Evolutionary conservation across 148 eudicot genomes (phyloP).

Genomic region (Rhododendron molle): DNA sequence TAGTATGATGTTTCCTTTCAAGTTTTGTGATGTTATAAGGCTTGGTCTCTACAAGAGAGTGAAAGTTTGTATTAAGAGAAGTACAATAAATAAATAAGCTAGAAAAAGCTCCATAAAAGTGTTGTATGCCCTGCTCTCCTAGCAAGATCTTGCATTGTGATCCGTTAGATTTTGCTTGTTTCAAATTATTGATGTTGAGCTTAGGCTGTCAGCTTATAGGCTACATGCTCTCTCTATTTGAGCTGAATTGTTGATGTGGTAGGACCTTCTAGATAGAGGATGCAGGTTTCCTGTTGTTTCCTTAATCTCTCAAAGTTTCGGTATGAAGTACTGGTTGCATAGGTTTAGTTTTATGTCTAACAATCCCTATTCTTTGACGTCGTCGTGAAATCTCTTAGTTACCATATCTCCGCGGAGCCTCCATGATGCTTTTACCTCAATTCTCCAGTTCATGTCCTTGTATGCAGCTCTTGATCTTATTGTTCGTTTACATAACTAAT

Average conservation of each 20-base stretch:
- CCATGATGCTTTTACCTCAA: not conserved
- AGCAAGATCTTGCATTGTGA: not conserved
- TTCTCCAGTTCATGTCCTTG: not conserved
- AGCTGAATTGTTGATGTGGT: constrained; percentile 4
- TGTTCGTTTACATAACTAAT: not conserved
- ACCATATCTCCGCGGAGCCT: not conserved
- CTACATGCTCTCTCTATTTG: not conserved
- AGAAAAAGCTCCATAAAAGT: not conserved
- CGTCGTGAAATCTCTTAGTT: not conserved
- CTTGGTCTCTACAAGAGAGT: too few species aligned
- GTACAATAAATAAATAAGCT: not conserved
- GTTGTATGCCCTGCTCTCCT: not conserved
- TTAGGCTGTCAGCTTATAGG: not conserved
- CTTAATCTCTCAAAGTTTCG: not conserved
- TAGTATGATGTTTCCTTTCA: too few species aligned
- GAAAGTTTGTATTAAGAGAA: too few species aligned
- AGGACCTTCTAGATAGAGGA: not conserved
- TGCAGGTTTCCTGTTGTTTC: not conserved
- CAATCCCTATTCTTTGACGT: not conserved
- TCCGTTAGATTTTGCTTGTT: not conserved
- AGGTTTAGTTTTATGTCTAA: not conserved
- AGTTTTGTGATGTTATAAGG: too few species aligned
- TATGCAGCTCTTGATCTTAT: not conserved
- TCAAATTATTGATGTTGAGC: not conserved
- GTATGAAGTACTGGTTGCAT: not conserved